phyloP scores from a whole-genome alignment of 2,329 filamentous ascomycete genomes.

The Teratosphaeria pseudoeucalypti region DNA sequence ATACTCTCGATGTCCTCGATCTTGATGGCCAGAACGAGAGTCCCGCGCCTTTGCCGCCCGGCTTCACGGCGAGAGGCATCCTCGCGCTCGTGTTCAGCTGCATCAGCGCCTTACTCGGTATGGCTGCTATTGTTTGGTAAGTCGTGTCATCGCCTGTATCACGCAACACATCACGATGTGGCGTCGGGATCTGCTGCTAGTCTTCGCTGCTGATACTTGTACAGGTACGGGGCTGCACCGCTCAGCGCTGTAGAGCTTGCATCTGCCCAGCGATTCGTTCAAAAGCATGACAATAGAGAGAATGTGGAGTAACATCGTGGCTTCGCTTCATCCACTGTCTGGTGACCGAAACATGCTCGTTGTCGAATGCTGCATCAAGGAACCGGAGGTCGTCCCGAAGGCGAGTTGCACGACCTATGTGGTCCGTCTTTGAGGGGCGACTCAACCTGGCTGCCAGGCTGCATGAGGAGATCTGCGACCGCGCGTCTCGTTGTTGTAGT shows the following conservation, averaged over 20 bases:
- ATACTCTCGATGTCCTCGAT: conserved; percentile 54
- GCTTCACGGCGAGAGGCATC: conserved; percentile 62
- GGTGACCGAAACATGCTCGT: not conserved
- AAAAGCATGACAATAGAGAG: conserved; percentile 3
- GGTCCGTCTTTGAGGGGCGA: not conserved
- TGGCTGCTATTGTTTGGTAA: conserved; percentile 59
- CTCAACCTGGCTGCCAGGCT: not conserved
- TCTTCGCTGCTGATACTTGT: conserved; percentile 8
- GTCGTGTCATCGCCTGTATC: conserved; percentile 20
- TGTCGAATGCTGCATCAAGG: not conserved
- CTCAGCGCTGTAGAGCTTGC: conserved; percentile 17
- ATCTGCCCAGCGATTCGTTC: conserved; percentile 16
- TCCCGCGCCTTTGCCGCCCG: conserved; percentile 49
- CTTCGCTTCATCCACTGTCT: not conserved
- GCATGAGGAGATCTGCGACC: too few species aligned
- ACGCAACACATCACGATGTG: not conserved
- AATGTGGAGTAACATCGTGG: not conserved
- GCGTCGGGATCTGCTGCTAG: not conserved
- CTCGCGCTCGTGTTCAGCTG: conserved; percentile 65
- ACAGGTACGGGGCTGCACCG: conserved; percentile 26
- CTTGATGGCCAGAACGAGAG: conserved; percentile 50
- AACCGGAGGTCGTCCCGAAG: not conserved
- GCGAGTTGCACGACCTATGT: not conserved
- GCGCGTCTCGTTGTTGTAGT: too few species aligned
- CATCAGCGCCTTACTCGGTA: conserved; percentile 57